These are phyloP conservation scores for Alternaria viburni DNA, from an alignment of 2,329 filamentous ascomycete species.

Conservation along the genomic window DNA sequence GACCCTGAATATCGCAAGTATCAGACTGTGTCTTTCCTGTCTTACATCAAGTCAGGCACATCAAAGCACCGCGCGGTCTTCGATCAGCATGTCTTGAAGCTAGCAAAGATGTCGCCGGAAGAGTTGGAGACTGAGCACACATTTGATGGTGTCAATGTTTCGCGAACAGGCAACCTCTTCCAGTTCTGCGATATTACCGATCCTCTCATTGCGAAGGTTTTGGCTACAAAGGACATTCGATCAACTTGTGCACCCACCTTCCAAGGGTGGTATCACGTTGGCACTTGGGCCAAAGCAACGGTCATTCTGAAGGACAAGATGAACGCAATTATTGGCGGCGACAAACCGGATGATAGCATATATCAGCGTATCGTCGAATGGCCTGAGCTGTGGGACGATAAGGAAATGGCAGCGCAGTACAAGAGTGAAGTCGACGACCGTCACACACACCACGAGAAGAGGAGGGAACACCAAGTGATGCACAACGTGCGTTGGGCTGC, in stretches of 20 bases:
- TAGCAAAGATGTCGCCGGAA: constrained; percentile 29
- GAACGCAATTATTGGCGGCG: constrained; percentile 47
- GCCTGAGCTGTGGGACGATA: constrained; percentile 44
- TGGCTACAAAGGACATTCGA: constrained; percentile 65
- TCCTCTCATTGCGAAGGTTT: constrained; percentile 70
- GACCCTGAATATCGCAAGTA: constrained; percentile 80
- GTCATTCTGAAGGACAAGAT: constrained; percentile 90
- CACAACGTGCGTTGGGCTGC: constrained; percentile 39
- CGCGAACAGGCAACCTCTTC: constrained; percentile 86
- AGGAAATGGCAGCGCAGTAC: constrained; percentile 37
- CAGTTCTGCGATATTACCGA: constrained; percentile 93
- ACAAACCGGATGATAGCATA: constrained; percentile 37
- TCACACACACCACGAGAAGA: constrained; percentile 30
- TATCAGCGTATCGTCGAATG: constrained; percentile 42
- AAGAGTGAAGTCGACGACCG: constrained; percentile 35
- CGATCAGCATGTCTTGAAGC: constrained; percentile 32
- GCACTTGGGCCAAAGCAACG: constrained; percentile 82
- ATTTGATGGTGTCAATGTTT: constrained; percentile 80
- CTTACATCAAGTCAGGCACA: constrained; percentile 39
- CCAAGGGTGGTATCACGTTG: constrained; percentile 86
- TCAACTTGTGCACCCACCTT: constrained; percentile 52
- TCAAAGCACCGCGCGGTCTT: constrained; percentile 33
- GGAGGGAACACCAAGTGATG: constrained; percentile 42
- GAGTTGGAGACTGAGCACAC: constrained; percentile 62
- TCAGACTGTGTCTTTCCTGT: constrained; percentile 70